Evolutionary conservation across 352 stramenopile species (phyloP).

Genomic region (Plasmopara halstedii): DNA sequence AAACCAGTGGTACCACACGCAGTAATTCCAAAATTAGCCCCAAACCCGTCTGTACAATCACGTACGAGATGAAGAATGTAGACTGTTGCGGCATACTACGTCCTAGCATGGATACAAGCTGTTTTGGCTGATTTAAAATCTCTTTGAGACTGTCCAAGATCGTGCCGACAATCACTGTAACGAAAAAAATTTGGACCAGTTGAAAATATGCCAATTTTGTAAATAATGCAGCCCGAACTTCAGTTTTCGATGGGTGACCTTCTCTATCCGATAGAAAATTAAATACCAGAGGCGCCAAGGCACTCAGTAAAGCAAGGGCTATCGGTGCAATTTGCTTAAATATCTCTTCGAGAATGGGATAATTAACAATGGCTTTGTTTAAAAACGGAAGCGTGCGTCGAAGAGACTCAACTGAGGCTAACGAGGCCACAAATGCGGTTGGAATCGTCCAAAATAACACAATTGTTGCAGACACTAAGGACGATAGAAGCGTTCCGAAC

Average conservation of each 20-base stretch:
- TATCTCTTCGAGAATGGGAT: slow-evolving; percentile 47
- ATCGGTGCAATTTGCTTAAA: slow-evolving; percentile 71
- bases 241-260: slow-evolving; percentile 57
- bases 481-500: slow-evolving; percentile 42
- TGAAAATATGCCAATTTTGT: slow-evolving; percentile 79
- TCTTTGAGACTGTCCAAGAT: slow-evolving; percentile 67
- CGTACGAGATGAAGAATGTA: slow-evolving; percentile 81
- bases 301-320: slow-evolving; percentile 46
- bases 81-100: slow-evolving; percentile 72
- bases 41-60: slow-evolving; percentile 63
- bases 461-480: slow-evolving; percentile 46
- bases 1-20: slow-evolving; percentile 40
- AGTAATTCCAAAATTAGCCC: slow-evolving; percentile 54
- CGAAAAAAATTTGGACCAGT: slow-evolving; percentile 78
- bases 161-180: slow-evolving; percentile 67
- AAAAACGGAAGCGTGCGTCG: slow-evolving; percentile 52
- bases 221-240: slow-evolving; percentile 58
- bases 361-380: slow-evolving; percentile 50
- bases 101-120: slow-evolving; percentile 60
- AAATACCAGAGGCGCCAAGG: slow-evolving; percentile 59
- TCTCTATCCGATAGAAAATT: slow-evolving; percentile 54
- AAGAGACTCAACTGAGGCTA: slow-evolving; percentile 64
- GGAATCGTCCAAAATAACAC: slow-evolving; percentile 83
- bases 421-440: slow-evolving; percentile 64
- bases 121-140: slow-evolving; percentile 66